Percentiles rank a stretch among this genome's conserved stretches.
Conservation (phyloP, 169 alveolate species). For the Miamiensis avidus region DNA sequence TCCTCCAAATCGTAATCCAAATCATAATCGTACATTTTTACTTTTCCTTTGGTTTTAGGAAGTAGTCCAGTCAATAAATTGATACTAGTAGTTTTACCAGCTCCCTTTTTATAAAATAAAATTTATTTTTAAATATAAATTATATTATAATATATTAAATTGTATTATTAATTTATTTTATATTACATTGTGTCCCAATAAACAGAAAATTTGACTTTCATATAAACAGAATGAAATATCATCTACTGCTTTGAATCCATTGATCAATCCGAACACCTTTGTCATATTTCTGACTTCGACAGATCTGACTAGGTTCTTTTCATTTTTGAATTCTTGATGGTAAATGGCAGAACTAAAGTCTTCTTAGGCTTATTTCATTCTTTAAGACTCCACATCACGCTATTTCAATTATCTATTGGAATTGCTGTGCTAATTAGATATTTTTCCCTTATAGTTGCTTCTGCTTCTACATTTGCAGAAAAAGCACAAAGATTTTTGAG, state of each 20-base stretch:
- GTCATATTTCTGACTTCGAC: slow-evolving; percentile 50
- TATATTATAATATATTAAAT: not conserved
- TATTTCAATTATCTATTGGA: slow-evolving; percentile 27
- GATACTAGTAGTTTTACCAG: slow-evolving; percentile 88
- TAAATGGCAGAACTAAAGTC: slow-evolving; percentile 9
- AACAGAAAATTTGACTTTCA: slow-evolving; percentile 36
- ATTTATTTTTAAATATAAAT: slow-evolving; percentile 51
- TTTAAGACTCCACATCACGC: slow-evolving; percentile 27
- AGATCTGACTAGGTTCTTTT: slow-evolving; percentile 10
- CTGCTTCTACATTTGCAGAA: too few relatives aligned
- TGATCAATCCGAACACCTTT: slow-evolving; percentile 57
- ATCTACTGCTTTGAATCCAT: slow-evolving; percentile 63
- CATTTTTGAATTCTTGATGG: slow-evolving; percentile 2
- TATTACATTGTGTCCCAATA: too few relatives aligned
- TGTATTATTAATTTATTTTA: not conserved
- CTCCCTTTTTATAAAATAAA: slow-evolving; percentile 89
- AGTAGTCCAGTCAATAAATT: slow-evolving; percentile 78
- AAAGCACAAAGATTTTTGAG: slow-evolving; percentile 49
- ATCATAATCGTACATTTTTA: slow-evolving; percentile 56
- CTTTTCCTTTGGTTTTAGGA: slow-evolving; percentile 67
- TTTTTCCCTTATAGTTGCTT: too few relatives aligned
- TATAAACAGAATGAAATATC: slow-evolving; percentile 45
- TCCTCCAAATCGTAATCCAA: slow-evolving; percentile 56
- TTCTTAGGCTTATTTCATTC: slow-evolving; percentile 36
- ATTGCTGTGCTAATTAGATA: slow-evolving; percentile 22